phyloP scores from a whole-genome alignment of 176 grass and related monocot genomes.

The Dendrocalamus sinicus region DNA sequence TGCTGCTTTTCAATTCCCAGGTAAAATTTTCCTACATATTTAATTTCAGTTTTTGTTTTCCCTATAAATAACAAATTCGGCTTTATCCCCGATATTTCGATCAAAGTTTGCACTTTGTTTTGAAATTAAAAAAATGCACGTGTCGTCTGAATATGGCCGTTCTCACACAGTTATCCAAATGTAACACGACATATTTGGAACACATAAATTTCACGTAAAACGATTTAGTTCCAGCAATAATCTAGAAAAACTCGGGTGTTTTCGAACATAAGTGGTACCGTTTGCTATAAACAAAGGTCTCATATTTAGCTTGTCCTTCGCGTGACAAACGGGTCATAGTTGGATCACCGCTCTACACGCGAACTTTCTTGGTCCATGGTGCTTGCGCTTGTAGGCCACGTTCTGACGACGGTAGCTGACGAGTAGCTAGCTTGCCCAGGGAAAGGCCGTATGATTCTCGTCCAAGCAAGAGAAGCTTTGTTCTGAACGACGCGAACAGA shows the following conservation, averaged over 20 bases:
- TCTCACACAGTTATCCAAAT: not conserved
- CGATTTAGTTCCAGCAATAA: not conserved
- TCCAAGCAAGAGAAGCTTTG: constrained; percentile 4
- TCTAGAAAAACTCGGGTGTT: not conserved
- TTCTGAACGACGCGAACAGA: constrained; percentile 28
- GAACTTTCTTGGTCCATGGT: not conserved
- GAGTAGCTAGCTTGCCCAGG: not conserved
- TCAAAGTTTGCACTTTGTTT: not conserved
- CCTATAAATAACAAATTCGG: too few species aligned
- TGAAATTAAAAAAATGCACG: not conserved
- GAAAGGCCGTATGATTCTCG: constrained; percentile 2
- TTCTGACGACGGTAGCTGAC: not conserved
- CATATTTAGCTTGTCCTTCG: not conserved
- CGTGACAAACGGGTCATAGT: not conserved
- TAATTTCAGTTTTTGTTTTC: too few species aligned
- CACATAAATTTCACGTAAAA: not conserved
- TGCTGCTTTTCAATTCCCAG: too few species aligned
- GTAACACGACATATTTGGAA: not conserved
- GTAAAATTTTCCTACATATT: too few species aligned
- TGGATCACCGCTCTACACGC: not conserved
- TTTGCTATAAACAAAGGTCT: not conserved
- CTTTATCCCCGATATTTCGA: not conserved
- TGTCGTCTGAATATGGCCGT: not conserved
- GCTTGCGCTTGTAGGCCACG: not conserved
- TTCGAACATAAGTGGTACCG: not conserved